Evolutionary conservation across 2,329 filamentous ascomycete genomes (phyloP).

Genomic region (Ophiostoma novo-ulmi): DNA sequence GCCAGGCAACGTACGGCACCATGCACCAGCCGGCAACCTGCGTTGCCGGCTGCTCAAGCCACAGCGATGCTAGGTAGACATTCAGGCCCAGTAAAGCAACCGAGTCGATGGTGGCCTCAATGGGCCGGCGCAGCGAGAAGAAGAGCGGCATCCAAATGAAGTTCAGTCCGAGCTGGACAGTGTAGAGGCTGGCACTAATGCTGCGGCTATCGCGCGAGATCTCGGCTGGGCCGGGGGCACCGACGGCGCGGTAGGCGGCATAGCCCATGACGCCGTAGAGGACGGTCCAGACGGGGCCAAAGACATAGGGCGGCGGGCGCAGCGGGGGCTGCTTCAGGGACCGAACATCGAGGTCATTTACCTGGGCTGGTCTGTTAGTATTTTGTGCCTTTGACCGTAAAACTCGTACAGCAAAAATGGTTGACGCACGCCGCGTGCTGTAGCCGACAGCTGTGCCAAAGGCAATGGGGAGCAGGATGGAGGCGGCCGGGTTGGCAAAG

Average conservation of each 20-base stretch:
- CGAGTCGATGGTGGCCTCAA: conserved; percentile 71
- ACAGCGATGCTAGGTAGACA: conserved; percentile 68
- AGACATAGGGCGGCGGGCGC: conserved; percentile 56
- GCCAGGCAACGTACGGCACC: conserved; percentile 78
- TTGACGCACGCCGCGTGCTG: conserved; percentile 55
- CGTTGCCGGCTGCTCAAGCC: conserved; percentile 38
- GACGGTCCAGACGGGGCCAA: conserved; percentile 61
- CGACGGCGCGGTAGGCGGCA: conserved; percentile 73
- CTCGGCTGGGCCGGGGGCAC: conserved; percentile 54
- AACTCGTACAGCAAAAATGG: background rate
- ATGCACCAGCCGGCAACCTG: conserved; percentile 64
- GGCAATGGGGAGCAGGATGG: conserved; percentile 69
- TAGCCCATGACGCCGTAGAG: conserved; percentile 83
- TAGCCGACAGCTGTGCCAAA: conserved; percentile 71
- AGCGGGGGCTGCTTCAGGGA: conserved; percentile 60
- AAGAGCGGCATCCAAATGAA: conserved; percentile 90
- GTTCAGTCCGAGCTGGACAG: conserved; percentile 78
- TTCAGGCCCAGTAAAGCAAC: conserved; percentile 66
- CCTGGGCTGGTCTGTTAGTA: conserved; percentile 19
- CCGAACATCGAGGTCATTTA: conserved; percentile 17
- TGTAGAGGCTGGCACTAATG: conserved; percentile 74
- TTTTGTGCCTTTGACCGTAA: background rate
- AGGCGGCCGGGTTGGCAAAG: conserved; percentile 66
- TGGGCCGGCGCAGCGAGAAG: conserved; percentile 69
- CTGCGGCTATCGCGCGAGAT: conserved; percentile 54